Percentiles rank a stretch among this genome's conserved stretches.
Conservation (phyloP, 1,139 yeast species). For the Nakaseomyces glabratus region DNA sequence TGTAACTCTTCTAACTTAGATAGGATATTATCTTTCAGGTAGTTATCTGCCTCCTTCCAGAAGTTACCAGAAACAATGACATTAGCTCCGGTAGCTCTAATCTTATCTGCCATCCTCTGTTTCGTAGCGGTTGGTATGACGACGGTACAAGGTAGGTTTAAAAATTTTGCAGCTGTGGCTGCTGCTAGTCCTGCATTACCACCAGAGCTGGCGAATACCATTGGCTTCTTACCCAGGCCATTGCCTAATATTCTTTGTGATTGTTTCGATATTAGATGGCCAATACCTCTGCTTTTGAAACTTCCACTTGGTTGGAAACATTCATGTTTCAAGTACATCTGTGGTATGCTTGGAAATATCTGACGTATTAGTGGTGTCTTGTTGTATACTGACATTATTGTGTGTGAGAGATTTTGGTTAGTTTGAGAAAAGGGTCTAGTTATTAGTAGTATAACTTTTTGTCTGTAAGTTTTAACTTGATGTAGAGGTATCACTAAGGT, state of each 20-base stretch:
- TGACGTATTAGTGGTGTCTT: conserved; percentile 40
- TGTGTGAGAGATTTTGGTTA: too few species aligned
- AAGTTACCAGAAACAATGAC: conserved; percentile 47
- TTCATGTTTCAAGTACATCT: conserved; percentile 52
- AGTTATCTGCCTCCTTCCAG: conserved; percentile 60
- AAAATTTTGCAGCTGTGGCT: conserved; percentile 46
- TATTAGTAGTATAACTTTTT: too few species aligned
- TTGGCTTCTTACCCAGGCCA: conserved; percentile 27
- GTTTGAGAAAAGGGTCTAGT: too few species aligned
- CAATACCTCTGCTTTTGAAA: conserved; percentile 62
- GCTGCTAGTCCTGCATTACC: conserved; percentile 79
- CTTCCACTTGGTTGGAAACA: conserved; percentile 64
- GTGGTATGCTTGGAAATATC: conserved; percentile 32
- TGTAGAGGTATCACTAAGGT: too few species aligned
- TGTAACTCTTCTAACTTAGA: conserved; percentile 23
- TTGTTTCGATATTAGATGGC: conserved; percentile 35
- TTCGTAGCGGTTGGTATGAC: conserved; percentile 51
- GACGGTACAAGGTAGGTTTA: conserved; percentile 49
- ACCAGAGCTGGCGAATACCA: conserved; percentile 58
- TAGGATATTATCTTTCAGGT: conserved; percentile 37
- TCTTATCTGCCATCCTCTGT: conserved; percentile 34
- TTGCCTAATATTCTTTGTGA: conserved; percentile 13
- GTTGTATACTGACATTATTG: conserved; percentile 22
- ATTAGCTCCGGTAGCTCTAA: conserved; percentile 42
- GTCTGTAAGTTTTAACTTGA: too few species aligned